phyloP scores from a whole-genome alignment of 768 basidiomycete genomes.

The Tylopilus subfusipes region DNA sequence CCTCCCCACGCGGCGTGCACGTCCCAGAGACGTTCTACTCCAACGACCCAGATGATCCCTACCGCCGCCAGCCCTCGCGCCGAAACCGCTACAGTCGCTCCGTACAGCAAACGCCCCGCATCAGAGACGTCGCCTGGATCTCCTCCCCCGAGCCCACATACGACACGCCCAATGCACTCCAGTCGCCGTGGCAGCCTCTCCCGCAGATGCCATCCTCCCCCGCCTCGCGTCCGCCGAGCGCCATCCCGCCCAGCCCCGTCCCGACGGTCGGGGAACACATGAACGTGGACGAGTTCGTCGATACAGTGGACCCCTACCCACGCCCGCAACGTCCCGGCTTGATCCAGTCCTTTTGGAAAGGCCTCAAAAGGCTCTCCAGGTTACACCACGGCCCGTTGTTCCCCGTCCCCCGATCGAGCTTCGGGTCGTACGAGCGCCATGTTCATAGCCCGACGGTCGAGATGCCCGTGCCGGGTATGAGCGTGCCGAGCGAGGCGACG shows the following conservation, averaged over 20 bases:
- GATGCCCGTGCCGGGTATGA: neutral
- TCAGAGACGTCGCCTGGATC: slow-evolving; percentile 25
- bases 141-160: slow-evolving; percentile 16
- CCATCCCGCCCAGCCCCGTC: slow-evolving; percentile 19
- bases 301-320: slow-evolving; percentile 3
- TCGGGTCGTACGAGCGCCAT: neutral
- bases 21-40: slow-evolving; percentile 18
- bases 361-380: slow-evolving; percentile 31
- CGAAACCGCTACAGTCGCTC: slow-evolving; percentile 24
- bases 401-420: neutral
- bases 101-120: slow-evolving; percentile 18
- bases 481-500: slow-evolving; percentile 4
- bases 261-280: slow-evolving; percentile 31
- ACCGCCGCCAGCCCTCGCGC: slow-evolving; percentile 6
- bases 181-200: slow-evolving; percentile 4
- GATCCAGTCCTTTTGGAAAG: slow-evolving; percentile 31
- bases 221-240: slow-evolving; percentile 8
- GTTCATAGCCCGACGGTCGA: too few species aligned
- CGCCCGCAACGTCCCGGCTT: slow-evolving; percentile 16
- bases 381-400: slow-evolving; percentile 10
- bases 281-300: slow-evolving; percentile 20
- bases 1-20: slow-evolving; percentile 24
- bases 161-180: slow-evolving; percentile 5
- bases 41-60: slow-evolving; percentile 1
- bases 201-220: slow-evolving; percentile 10